These are phyloP conservation scores for Paramecium pentaurelia DNA, from an alignment of 73 alveolate genomes.

Conservation along the genomic window DNA sequence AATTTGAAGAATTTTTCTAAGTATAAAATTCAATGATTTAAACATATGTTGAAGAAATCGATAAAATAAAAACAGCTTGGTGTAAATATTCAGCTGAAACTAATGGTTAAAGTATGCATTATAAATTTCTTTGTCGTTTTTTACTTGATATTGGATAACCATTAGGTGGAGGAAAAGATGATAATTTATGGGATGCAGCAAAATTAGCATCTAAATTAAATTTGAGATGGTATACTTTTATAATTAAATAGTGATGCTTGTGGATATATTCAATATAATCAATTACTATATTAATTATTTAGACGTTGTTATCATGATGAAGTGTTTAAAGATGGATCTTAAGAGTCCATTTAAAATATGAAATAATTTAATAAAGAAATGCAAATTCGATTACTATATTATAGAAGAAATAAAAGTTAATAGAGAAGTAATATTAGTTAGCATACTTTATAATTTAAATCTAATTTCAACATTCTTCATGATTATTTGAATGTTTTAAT, in stretches of 20 bases:
- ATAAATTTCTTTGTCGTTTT: background rate
- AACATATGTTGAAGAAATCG: background rate
- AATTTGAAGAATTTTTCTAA: constrained; percentile 21
- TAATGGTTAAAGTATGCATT: background rate
- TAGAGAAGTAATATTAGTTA: background rate
- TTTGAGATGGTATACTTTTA: background rate
- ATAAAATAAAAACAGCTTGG: constrained; percentile 9
- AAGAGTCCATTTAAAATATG: background rate
- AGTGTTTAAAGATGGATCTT: background rate
- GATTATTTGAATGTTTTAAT: background rate
- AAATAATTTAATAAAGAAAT: constrained; percentile 18
- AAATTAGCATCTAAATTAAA: background rate
- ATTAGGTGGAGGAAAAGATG: background rate
- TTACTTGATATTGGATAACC: background rate
- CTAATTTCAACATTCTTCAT: background rate
- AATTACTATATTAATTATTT: background rate
- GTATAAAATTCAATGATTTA: background rate
- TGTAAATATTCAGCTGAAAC: background rate
- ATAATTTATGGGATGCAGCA: constrained; percentile 31
- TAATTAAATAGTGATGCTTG: background rate
- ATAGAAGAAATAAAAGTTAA: background rate
- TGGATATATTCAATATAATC: background rate
- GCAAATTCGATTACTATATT: background rate
- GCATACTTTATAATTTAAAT: background rate
- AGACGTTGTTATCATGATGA: background rate